Percentiles rank a stretch among this genome's conserved stretches.
Conservation (phyloP, 352 stramenopile species). For the Phytopythium delawarense region DNA sequence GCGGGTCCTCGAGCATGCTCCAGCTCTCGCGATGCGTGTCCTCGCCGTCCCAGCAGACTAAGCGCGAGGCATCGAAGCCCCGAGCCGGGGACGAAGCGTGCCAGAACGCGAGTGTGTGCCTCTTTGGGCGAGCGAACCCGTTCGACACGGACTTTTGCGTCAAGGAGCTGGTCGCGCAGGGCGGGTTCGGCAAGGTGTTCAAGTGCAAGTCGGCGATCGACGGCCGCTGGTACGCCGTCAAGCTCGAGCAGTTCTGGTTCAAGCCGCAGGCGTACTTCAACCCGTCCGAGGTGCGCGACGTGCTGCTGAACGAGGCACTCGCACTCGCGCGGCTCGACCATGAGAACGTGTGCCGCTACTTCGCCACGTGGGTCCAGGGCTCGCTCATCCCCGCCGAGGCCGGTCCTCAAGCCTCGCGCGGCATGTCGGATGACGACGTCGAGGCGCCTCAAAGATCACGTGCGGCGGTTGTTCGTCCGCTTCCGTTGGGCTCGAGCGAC, state of each 20-base stretch:
- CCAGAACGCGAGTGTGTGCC: neutral
- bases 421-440: neutral
- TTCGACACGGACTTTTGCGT: constrained; percentile 79
- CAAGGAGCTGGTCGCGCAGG: constrained; percentile 62
- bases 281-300: constrained; percentile 78
- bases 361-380: constrained; percentile 75
- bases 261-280: constrained; percentile 80
- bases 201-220: constrained; percentile 73
- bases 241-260: constrained; percentile 82
- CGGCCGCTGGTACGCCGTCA: constrained; percentile 73
- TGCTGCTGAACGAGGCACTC: constrained; percentile 91
- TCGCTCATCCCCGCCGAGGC: constrained; percentile 58
- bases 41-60: constrained; percentile 36
- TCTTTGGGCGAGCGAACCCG: constrained; percentile 66
- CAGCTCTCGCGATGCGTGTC: constrained; percentile 55
- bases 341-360: constrained; percentile 95
- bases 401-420: neutral
- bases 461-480: neutral
- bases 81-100: neutral
- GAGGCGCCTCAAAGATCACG: neutral
- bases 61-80: constrained; percentile 9
- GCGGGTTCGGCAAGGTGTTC: constrained; percentile 75
- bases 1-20: constrained; percentile 15
- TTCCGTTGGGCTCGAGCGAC: neutral
- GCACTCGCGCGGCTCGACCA: constrained; percentile 91